phyloP scores from a whole-genome alignment of 805 yeast genomes.

The Candida sithepensis region DNA sequence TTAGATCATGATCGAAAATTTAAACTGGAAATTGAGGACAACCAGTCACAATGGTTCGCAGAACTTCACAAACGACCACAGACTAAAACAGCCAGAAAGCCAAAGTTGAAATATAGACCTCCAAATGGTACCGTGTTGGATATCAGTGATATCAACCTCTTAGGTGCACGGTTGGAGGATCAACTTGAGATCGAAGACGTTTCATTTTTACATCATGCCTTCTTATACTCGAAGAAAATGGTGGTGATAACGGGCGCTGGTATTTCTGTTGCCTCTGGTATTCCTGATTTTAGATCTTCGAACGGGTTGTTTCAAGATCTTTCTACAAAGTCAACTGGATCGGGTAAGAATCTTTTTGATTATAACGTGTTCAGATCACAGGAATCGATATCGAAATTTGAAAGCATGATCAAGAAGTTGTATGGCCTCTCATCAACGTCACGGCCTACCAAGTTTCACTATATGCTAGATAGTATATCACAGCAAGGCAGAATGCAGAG shows the following conservation, averaged over 20 bases:
- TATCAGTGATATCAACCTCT: conserved; percentile 27
- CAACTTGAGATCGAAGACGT: conserved; percentile 40
- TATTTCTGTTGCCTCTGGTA: conserved; percentile 84
- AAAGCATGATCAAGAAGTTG: conserved; percentile 66
- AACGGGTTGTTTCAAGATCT: conserved; percentile 68
- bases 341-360: conserved; percentile 66
- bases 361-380: conserved; percentile 68
- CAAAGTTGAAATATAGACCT: conserved; percentile 45
- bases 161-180: conserved; percentile 23
- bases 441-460: conserved; percentile 75
- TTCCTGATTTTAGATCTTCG: conserved; percentile 73
- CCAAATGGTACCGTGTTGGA: conserved; percentile 41
- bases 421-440: conserved; percentile 51
- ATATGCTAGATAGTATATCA: conserved; percentile 55
- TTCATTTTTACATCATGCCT: conserved; percentile 48
- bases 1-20: background rate
- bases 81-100: conserved; percentile 34
- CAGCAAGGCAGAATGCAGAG: conserved; percentile 62
- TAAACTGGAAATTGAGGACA: background rate
- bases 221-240: conserved; percentile 52
- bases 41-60: background rate
- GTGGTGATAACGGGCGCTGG: conserved; percentile 87
- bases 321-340: conserved; percentile 36
- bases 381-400: conserved; percentile 60
- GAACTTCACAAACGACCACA: background rate